A percentile compares a stretch with the other conserved stretches of the same genome.
phyloP scores from a whole-genome alignment of 148 eudicot species.

The Chenopodium album region DNA sequence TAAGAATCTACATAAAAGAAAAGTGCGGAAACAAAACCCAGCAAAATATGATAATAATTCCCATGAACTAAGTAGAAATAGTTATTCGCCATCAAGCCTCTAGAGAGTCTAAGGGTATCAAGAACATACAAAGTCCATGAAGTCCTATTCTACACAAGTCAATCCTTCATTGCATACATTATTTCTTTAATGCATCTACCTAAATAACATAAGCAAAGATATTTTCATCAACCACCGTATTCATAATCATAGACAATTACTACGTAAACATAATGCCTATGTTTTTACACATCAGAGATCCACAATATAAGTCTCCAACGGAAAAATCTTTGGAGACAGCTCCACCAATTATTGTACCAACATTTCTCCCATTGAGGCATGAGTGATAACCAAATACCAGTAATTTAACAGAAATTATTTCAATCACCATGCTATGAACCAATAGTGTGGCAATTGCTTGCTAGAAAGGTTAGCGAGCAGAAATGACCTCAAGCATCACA shows the following conservation, averaged over 20 bases:
- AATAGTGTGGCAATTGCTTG: neutral
- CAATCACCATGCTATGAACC: neutral
- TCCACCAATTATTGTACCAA: neutral
- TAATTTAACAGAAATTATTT: neutral
- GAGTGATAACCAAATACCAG: neutral
- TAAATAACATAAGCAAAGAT: neutral
- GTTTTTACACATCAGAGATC: neutral
- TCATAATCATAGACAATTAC: neutral
- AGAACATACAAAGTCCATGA: no score
- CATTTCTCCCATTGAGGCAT: neutral
- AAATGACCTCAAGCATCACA: neutral
- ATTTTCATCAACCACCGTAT: neutral
- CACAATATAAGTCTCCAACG: neutral
- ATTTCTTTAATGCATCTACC: neutral
- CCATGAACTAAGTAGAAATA: no score
- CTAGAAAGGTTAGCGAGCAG: neutral
- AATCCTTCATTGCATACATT: neutral
- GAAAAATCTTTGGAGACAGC: neutral
- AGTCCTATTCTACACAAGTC: neutral
- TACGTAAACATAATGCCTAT: no score
- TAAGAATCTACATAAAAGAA: neutral
- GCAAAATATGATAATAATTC: neutral
- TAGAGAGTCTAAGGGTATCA: neutral
- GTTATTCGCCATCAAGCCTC: neutral
- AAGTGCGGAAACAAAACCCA: neutral